Conservation (phyloP, 2,329 filamentous ascomycete genomes). For the Sporothrix phasma region DNA sequence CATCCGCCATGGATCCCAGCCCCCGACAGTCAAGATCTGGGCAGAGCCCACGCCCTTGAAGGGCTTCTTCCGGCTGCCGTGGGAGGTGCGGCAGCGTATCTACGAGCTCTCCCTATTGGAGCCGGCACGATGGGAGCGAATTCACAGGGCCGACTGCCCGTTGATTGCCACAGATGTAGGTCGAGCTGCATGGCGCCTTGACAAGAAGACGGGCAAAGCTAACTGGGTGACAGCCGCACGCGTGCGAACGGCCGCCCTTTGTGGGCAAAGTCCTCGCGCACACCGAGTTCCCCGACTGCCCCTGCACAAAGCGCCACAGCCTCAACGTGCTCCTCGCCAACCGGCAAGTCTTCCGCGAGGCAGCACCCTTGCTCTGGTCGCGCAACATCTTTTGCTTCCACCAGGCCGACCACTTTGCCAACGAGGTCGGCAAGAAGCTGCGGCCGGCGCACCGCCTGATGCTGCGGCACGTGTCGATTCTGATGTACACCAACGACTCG, state of each 20-base stretch:
- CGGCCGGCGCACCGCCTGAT: slow-evolving; percentile 14
- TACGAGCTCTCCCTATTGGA: slow-evolving; percentile 14
- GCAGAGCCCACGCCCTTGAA: not conserved
- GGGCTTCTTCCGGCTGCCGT: slow-evolving; percentile 11
- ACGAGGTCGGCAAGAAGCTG: slow-evolving; percentile 11
- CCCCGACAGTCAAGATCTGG: not conserved
- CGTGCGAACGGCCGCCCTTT: slow-evolving; percentile 11
- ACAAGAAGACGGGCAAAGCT: not conserved
- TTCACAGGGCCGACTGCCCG: not conserved
- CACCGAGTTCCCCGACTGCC: not conserved
- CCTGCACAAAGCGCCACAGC: slow-evolving; percentile 14
- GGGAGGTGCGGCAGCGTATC: slow-evolving; percentile 13
- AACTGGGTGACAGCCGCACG: not conserved
- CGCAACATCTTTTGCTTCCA: slow-evolving; percentile 15
- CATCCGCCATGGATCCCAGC: not conserved
- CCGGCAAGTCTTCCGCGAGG: slow-evolving; percentile 17
- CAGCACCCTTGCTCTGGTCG: slow-evolving; percentile 17
- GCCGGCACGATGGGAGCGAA: slow-evolving; percentile 1
- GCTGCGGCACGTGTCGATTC: slow-evolving; percentile 16
- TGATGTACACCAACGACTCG: slow-evolving; percentile 2
- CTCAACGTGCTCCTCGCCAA: slow-evolving; percentile 13
- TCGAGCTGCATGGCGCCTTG: too few relatives aligned
- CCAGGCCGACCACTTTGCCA: not conserved
- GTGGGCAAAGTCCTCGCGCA: not conserved
- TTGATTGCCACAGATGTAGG: not conserved